Base-by-base conservation (phyloP, 2,329 filamentous ascomycete genomes). In the Colletotrichum orbiculare region DNA sequence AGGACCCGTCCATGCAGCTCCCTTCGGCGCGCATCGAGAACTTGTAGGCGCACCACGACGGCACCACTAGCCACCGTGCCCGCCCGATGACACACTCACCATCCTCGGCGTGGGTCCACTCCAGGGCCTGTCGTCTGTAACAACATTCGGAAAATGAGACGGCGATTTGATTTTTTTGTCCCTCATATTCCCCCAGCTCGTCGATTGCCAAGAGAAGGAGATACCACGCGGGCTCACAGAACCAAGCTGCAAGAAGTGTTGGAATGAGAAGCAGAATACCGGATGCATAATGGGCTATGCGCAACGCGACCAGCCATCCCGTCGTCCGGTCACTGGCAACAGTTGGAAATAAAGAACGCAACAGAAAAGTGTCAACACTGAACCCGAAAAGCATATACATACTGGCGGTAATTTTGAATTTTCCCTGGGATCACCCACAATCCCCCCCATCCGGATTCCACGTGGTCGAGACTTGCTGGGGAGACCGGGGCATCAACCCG, bases 11-110 rank as follows among this genome's bases (percentile, higher is more conserved):
- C 9, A 82, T 88, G 77, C 86, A 87, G 74, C 80, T 89, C 75
- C 87, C 87, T 10, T 88, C 85, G 71, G 83, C 81, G 46, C 79
- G 87, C 54, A 83, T 89, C 67, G 85, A 87, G 69, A 83, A 77
- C 65, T 79, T 89, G 77, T 88, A 76, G 15, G 34, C 89, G 77
- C 88, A 76, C 52, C 8, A 43, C 43, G 17, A 34, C 38, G 13
- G 17, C 34, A 13, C 38, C 4, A 8, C 33, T 42, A 39, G 53
- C n/a, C 8, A 34, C 34, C 15, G 35, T 33, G 15, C 38, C 41
- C 42, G 47, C 34, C 12, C 55, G 48, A 53, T 12, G 1, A 59
- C 42, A 39, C 48, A 48, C 48, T 37, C 52, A 62, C 48, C 45
- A 12, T 55, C 37, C 45, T 41, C 49, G 43, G 43, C 50, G 25